A percentile compares a stretch with the other conserved stretches of the same genome.
Evolutionary conservation across 2,329 filamentous ascomycete genomes (phyloP).

Genomic region (Akanthomyces dipterigenus): DNA sequence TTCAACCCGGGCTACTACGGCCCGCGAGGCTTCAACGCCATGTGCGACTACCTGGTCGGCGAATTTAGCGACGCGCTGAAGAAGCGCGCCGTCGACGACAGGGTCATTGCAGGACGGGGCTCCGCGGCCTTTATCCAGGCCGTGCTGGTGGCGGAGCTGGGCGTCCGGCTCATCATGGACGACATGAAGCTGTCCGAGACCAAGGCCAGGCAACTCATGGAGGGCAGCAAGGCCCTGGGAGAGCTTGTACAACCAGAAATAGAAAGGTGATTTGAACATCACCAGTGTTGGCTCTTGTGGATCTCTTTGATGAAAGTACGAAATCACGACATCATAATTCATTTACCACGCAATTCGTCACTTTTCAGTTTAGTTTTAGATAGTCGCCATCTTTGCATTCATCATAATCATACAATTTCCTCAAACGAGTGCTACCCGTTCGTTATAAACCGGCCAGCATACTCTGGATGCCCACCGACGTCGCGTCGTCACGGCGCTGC

Average conservation of each 20-base stretch:
- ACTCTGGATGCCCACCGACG: conserved; percentile 73
- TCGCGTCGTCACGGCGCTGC: conserved; percentile 74
- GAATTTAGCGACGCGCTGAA: conserved; percentile 55
- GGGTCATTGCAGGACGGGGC: conserved; percentile 59
- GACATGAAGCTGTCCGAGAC: conserved; percentile 41
- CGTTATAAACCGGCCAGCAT: conserved; percentile 59
- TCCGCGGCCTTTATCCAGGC: conserved; percentile 63
- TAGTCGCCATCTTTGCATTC: conserved; percentile 15
- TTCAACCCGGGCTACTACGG: conserved; percentile 80
- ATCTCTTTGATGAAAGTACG: neutral
- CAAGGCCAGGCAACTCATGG: conserved; percentile 49
- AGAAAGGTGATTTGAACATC: neutral
- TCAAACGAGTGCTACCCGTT: neutral
- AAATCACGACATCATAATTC: neutral
- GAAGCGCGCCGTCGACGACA: conserved; percentile 55
- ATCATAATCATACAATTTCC: conserved; percentile 11
- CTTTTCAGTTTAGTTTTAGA: neutral
- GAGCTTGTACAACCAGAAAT: conserved; percentile 44
- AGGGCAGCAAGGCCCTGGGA: conserved; percentile 61
- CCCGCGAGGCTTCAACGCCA: conserved; percentile 60
- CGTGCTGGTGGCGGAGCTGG: conserved; percentile 69
- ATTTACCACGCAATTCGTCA: neutral
- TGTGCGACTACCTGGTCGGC: conserved; percentile 63
- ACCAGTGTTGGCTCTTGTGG: neutral
- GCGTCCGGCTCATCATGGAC: conserved; percentile 48